These are phyloP conservation scores for Piper betle DNA, from an alignment of 164 flowering plant genomes.

Conservation along the genomic window DNA sequence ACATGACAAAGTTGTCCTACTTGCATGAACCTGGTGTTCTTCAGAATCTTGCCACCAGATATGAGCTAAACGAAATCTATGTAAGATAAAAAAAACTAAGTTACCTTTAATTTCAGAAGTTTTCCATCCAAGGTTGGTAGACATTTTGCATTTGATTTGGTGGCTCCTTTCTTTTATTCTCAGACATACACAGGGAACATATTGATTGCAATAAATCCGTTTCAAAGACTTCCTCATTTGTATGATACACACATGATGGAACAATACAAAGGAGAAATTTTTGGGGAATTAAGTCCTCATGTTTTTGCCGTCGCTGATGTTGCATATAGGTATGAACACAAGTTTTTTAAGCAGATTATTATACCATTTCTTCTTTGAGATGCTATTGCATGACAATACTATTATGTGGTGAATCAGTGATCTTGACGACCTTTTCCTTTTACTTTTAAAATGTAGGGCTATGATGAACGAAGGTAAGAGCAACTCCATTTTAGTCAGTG, in stretches of 20 bases:
- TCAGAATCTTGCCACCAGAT: conserved; percentile 80
- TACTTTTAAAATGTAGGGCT: conserved; percentile 38
- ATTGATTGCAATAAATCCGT: conserved; percentile 91
- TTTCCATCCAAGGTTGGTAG: background rate
- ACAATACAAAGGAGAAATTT: conserved; percentile 89
- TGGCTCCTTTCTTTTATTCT: conserved; percentile 5
- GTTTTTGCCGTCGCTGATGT: conserved; percentile 98
- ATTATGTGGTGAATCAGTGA: conserved; percentile 42
- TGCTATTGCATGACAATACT: too few species aligned
- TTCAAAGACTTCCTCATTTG: conserved; percentile 94
- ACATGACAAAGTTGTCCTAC: conserved; percentile 98
- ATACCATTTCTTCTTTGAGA: too few species aligned
- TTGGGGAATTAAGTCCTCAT: conserved; percentile 99
- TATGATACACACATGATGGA: conserved; percentile 99
- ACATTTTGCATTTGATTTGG: background rate
- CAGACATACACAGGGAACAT: conserved; percentile 99
- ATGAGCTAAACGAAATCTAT: conserved; percentile 96
- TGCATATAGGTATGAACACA: conserved; percentile 58
- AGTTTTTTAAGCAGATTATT: too few species aligned
- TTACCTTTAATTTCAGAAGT: background rate
- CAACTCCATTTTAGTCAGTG: conserved; percentile 96
- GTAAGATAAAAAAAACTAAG: conserved; percentile 27
- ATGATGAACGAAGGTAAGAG: conserved; percentile 98
- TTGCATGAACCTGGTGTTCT: conserved; percentile 99
- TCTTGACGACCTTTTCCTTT: conserved; percentile 3